Evolutionary conservation across 441 rosid genomes (phyloP).

Genomic region (Macaranga tanarius): DNA sequence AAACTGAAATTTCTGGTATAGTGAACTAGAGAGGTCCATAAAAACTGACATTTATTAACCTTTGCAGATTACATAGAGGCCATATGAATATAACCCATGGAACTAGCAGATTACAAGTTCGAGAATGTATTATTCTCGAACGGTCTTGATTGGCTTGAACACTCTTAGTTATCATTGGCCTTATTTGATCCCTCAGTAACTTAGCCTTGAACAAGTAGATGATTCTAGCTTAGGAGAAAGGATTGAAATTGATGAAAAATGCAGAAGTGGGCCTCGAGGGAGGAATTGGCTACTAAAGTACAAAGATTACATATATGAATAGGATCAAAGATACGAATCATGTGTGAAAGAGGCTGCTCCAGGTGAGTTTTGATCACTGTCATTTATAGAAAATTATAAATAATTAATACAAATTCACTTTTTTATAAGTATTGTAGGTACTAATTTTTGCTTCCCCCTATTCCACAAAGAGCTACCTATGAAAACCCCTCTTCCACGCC

Average conservation of each 20-base stretch:
- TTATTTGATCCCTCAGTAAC: background rate
- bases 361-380: too few relatives aligned
- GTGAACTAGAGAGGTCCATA: too few relatives aligned
- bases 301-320: background rate
- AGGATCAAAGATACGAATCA: too few relatives aligned
- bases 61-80: background rate
- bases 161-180: background rate
- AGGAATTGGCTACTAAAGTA: background rate
- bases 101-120: background rate
- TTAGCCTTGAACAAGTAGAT: background rate
- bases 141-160: background rate
- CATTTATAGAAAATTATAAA: too few relatives aligned
- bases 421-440: too few relatives aligned
- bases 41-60: background rate
- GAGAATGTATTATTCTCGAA: constrained; percentile 1
- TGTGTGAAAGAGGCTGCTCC: too few relatives aligned
- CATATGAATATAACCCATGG: background rate
- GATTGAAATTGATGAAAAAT: background rate
- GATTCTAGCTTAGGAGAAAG: background rate
- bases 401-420: too few relatives aligned
- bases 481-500: too few relatives aligned
- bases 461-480: too few relatives aligned
- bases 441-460: too few relatives aligned
- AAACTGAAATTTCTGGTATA: too few relatives aligned
- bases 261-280: background rate